Conservation (phyloP, 768 basidiomycete genomes). For the Termitomyces titanicus region DNA sequence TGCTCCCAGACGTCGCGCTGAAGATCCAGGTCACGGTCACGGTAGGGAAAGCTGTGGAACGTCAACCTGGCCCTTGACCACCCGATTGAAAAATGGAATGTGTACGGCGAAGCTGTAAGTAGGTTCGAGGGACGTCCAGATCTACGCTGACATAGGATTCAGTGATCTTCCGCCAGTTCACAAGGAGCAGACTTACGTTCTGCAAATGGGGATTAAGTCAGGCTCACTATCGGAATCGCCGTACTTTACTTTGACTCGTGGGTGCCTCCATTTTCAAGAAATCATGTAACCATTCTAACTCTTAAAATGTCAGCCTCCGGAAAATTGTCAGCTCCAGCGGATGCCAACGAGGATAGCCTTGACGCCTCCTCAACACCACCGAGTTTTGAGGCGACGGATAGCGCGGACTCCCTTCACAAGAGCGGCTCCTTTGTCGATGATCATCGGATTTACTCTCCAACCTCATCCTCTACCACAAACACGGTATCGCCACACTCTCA, state of each 20-base stretch:
- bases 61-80: conserved; percentile 18
- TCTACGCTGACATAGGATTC: background rate
- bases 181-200: conserved; percentile 4
- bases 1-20: background rate
- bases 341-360: background rate
- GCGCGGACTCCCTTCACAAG: background rate
- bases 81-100: conserved; percentile 14
- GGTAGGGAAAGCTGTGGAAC: conserved; percentile 16
- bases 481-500: background rate
- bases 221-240: conserved; percentile 21
- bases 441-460: background rate
- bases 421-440: background rate
- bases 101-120: conserved; percentile 24
- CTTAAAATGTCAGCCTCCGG: background rate
- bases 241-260: conserved; percentile 23
- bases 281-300: background rate
- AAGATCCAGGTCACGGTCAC: background rate
- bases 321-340: background rate
- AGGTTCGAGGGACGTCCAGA: background rate
- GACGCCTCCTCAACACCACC: background rate
- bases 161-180: conserved; percentile 6
- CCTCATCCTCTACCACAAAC: background rate
- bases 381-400: background rate
- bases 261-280: conserved; percentile 4
- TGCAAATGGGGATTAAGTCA: conserved; percentile 21